Evolutionary conservation across 2,329 filamentous ascomycete species (phyloP), one percentile per base, ranked within the genome.

Genomic region (Leptographium procerum): DNA sequence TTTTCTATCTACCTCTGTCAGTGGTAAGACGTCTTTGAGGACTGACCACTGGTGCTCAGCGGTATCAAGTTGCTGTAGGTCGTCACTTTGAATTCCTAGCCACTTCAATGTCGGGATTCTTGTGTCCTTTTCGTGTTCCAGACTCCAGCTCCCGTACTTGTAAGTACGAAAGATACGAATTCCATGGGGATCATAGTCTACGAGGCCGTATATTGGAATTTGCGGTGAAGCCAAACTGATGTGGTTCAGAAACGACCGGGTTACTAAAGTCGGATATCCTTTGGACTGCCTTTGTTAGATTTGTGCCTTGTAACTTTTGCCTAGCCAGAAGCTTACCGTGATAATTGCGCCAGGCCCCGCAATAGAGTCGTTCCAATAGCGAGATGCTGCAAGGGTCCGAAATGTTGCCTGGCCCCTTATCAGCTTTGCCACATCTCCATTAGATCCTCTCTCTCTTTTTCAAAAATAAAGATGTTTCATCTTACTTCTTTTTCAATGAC

Each of bases 141-240:
- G 73, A 9, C 76, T 74, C 16, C 72, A 73, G n/a, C 87, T 89
- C 8, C 87, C 87, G 61, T 84, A 73, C 62, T 84, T 86, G 72
- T 91, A 94, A 19, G 84, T 89, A 5, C 80, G 80, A 63, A 89
- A 73, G 47, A 95, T 94, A 3, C 79, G 80, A 31, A 92, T 70
- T 0, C 89, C 89, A 62, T 92, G 82, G 0, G 88, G 88, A 64
- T 94, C 89, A 60, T 82, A 88, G 65, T 95, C 89, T 1, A 88
- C 79, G 0, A 94, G 72, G 0, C 77, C 81, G 56, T 82, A 77
- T 8, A 89, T 79, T 2, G 82, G 80, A 26, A 87, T 69, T 0
- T 69, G 66, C 0, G 80, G 79, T 24, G 72, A 73, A 10, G 68
- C 69, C 0, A 64, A 68, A 43, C 79, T 76, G 1, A 90, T 57